Evolutionary conservation across 23 red algal genomes (phyloP).

Genomic region (Cyanidioschyzon merolae): DNA sequence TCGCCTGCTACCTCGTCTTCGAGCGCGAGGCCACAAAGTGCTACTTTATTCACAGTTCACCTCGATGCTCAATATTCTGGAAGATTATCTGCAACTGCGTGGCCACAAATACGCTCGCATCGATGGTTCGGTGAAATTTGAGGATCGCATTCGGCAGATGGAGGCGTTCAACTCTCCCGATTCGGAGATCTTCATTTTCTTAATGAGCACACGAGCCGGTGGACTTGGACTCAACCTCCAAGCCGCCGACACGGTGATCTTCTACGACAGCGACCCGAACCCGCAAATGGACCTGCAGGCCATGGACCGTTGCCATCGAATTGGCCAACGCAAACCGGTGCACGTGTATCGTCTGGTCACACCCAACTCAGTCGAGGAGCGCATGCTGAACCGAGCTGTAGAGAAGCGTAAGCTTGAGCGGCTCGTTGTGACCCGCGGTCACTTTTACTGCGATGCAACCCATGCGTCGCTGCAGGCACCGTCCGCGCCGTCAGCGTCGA

Average conservation of each 20-base stretch:
- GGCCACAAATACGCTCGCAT: constrained; percentile 25
- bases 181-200: constrained; percentile 27
- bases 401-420: constrained; percentile 36
- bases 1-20: constrained; percentile 28
- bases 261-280: constrained; percentile 35
- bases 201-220: constrained; percentile 35
- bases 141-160: constrained; percentile 21
- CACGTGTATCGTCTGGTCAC: constrained; percentile 37
- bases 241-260: constrained; percentile 32
- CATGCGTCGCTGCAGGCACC: neutral
- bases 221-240: constrained; percentile 30
- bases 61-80: constrained; percentile 35
- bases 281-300: constrained; percentile 46
- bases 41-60: constrained; percentile 43
- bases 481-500: neutral
- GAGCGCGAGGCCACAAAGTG: constrained; percentile 23
- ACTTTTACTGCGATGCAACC: neutral
- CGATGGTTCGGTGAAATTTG: constrained; percentile 23
- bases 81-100: constrained; percentile 32
- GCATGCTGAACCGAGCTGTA: constrained; percentile 15
- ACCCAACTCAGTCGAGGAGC: constrained; percentile 21
- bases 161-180: constrained; percentile 9
- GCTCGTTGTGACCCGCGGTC: constrained; percentile 17
- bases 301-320: constrained; percentile 37
- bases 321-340: constrained; percentile 27